Evolutionary conservation across 2,329 filamentous ascomycete species (phyloP).

Genomic region (Dryadomyces quercus-mongolicae): DNA sequence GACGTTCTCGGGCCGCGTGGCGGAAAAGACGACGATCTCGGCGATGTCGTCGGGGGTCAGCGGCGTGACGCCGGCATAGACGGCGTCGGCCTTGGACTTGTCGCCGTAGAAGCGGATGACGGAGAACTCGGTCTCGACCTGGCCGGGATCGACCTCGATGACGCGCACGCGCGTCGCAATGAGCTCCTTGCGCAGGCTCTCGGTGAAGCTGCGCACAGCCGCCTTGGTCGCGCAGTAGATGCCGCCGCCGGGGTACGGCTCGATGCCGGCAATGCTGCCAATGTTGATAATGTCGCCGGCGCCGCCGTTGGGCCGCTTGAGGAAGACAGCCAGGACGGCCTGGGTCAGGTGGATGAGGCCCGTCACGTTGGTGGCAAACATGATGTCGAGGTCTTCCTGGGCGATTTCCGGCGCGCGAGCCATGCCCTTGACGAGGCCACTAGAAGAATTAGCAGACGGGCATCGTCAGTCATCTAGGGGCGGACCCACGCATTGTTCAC

Average conservation of each 20-base stretch:
- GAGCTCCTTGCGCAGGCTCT: conserved; percentile 70
- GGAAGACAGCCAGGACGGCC: conserved; percentile 72
- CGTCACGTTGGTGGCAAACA: conserved; percentile 90
- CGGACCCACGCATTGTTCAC: conserved; percentile 85
- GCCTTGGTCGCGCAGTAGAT: conserved; percentile 95
- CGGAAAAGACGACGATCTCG: conserved; percentile 78
- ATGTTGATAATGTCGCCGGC: conserved; percentile 91
- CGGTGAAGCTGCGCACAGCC: conserved; percentile 74
- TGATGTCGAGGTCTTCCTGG: conserved; percentile 68
- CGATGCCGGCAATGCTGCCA: conserved; percentile 81
- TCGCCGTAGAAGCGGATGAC: conserved; percentile 82
- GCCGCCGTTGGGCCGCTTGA: conserved; percentile 61
- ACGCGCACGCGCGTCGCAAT: conserved; percentile 69
- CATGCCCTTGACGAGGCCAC: conserved; percentile 79
- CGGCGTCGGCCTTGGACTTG: conserved; percentile 77
- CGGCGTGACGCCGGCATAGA: conserved; percentile 73
- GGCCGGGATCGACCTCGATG: conserved; percentile 82
- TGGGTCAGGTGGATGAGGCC: conserved; percentile 96
- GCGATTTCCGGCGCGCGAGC: conserved; percentile 75
- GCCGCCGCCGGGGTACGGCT: conserved; percentile 71
- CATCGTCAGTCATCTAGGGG: no score
- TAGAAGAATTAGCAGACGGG: conserved; percentile 25
- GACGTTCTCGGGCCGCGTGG: conserved; percentile 76
- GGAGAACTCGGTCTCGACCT: conserved; percentile 91
- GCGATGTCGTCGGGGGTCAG: conserved; percentile 85